phyloP scores from a whole-genome alignment of 129 eudicot species.

The Centaurea solstitialis region DNA sequence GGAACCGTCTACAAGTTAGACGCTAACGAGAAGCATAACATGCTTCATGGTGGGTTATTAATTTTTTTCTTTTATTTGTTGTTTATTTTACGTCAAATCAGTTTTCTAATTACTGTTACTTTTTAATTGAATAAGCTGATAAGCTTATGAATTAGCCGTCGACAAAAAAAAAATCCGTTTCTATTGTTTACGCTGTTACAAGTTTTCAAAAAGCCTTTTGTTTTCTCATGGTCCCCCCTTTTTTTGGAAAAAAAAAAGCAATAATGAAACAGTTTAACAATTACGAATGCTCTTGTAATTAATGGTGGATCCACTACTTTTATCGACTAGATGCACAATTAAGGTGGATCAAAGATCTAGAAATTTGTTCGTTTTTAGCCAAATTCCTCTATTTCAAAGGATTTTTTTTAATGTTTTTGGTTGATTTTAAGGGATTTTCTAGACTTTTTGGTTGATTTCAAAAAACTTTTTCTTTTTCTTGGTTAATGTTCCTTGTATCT shows the following conservation, averaged over 20 bases:
- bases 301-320: no score
- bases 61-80: neutral
- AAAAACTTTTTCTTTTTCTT: no score
- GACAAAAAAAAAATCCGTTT: neutral
- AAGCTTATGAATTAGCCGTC: no score
- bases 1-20: conserved; percentile 63
- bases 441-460: no score
- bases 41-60: conserved; percentile 59
- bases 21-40: conserved; percentile 61
- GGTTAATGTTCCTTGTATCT: no score
- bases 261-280: no score
- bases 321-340: no score
- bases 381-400: neutral
- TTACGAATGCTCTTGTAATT: no score
- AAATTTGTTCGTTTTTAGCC: neutral
- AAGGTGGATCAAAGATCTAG: neutral
- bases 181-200: neutral
- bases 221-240: no score
- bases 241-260: no score
- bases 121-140: no score
- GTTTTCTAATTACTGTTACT: neutral
- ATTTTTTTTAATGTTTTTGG: no score
- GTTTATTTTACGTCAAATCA: neutral
- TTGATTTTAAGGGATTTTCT: neutral
- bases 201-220: neutral